Evolutionary conservation across 176 grass and related monocot species (phyloP).

Genomic region (Phragmites australis): DNA sequence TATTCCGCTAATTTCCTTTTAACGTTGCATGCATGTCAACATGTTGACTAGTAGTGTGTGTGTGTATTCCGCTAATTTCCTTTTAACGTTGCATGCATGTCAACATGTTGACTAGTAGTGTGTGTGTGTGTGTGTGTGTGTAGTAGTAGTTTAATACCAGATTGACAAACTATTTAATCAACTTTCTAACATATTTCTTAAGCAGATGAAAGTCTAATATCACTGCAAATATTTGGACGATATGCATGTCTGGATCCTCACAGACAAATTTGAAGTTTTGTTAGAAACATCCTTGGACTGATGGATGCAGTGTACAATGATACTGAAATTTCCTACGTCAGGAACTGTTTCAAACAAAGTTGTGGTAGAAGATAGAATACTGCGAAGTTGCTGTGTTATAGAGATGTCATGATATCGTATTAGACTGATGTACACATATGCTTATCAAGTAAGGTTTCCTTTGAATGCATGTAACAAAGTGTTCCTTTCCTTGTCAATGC

Average conservation of each 20-base stretch:
- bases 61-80: neutral
- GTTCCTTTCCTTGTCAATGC: slow-evolving; percentile 11
- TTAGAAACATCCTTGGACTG: slow-evolving; percentile 14
- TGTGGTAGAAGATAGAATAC: neutral
- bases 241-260: neutral
- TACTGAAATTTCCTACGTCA: neutral
- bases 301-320: neutral
- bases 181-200: neutral
- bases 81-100: neutral
- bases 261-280: neutral
- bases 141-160: slow-evolving; percentile 4
- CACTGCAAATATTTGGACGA: slow-evolving; percentile 2
- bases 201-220: slow-evolving; percentile 31
- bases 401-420: neutral
- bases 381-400: neutral
- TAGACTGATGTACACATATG: neutral
- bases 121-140: too few species aligned
- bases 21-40: neutral
- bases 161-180: slow-evolving; percentile 14
- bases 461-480: neutral
- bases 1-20: neutral
- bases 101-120: slow-evolving; percentile 15
- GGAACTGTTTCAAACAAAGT: neutral
- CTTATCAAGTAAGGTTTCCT: neutral
- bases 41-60: slow-evolving; percentile 16